Base-by-base conservation (phyloP, 306 rosid species). In the Potentilla sterilis region DNA sequence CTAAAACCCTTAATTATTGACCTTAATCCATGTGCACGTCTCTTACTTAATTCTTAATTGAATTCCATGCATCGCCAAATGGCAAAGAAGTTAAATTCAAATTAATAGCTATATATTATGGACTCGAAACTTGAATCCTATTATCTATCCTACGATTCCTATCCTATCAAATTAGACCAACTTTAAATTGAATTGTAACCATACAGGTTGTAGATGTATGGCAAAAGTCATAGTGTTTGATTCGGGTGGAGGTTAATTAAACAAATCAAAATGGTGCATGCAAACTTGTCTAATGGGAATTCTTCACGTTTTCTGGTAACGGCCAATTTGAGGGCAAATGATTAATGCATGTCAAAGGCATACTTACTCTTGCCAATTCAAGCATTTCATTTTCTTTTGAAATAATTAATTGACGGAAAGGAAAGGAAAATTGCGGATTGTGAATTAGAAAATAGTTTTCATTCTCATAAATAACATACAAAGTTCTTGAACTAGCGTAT, bases 61-160 rank as follows among this genome's bases (percentile, higher is more conserved):
- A 16, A 64, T 61, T 61, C 41, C n/a, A 61, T 61, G 67, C 67
- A 32, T 61, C 1, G 40, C 67, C 40, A 14, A 14, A 59, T 28
- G 42, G 22, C 43, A 34, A 63, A 34, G 11, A 32, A 62, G 11
- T 10, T 22, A 12, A 28, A 59, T 24, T 59, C 38, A 24, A 59
- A 63, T 13, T 9, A 57, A 61, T 11, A 63, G n/a, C n/a, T n/a
- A n/a, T n/a, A 0, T 12, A 24, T 3, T 32, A 34, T 32, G 11
- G 9, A 61, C 67, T 59, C 66, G 41, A 59, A 59, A 59, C 66
- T 14, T 15, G 67, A 61, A 61, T 61, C 40, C 63, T 22, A 55
- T n/a, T 19, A 15, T 1, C 9, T n/a, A 49, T 51, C 11, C 22
- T 37, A 37, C 40, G 40, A 37, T 37, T 37, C 40, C 40, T 54